These are phyloP conservation scores for Pseudozyma hubeiensis DNA, from an alignment of 1,284 basidiomycete species.

Conservation along the genomic window DNA sequence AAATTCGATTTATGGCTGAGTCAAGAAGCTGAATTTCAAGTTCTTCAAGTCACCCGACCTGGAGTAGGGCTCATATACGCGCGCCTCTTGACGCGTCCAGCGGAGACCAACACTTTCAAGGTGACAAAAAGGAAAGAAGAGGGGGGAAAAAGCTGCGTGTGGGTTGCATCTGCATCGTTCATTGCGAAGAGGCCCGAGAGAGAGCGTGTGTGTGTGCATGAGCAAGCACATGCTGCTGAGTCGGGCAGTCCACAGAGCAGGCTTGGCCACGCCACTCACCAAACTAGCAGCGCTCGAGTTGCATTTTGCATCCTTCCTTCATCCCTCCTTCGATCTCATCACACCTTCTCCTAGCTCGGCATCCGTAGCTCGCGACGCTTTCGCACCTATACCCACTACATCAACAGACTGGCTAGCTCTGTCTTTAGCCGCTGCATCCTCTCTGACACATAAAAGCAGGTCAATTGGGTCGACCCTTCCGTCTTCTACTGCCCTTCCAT, in stretches of 20 bases:
- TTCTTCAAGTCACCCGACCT: conserved; percentile 20
- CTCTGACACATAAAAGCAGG: too few species aligned
- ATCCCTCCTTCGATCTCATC: too few species aligned
- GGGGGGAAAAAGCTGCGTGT: conserved; percentile 5
- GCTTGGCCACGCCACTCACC: too few species aligned
- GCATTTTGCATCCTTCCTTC: too few species aligned
- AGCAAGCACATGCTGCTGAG: conserved; percentile 9
- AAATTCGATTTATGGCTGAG: conserved; percentile 8
- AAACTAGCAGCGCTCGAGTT: too few species aligned
- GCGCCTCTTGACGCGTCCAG: conserved; percentile 19
- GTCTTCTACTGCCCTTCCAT: background rate
- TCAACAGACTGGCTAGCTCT: too few species aligned
- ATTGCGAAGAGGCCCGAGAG: conserved; percentile 10
- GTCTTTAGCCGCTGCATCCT: too few species aligned
- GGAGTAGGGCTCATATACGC: conserved; percentile 12
- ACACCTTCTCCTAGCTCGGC: too few species aligned
- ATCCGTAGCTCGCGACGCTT: too few species aligned
- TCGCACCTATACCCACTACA: too few species aligned
- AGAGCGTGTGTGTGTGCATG: background rate
- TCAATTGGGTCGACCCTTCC: background rate
- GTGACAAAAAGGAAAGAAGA: conserved; percentile 1
- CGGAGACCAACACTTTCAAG: conserved; percentile 26
- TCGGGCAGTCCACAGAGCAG: conserved; percentile 1
- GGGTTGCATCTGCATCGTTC: conserved; percentile 12
- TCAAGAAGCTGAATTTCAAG: conserved; percentile 2